Evolutionary conservation across 768 basidiomycete genomes (phyloP).

Genomic region (Inosperma sp.): DNA sequence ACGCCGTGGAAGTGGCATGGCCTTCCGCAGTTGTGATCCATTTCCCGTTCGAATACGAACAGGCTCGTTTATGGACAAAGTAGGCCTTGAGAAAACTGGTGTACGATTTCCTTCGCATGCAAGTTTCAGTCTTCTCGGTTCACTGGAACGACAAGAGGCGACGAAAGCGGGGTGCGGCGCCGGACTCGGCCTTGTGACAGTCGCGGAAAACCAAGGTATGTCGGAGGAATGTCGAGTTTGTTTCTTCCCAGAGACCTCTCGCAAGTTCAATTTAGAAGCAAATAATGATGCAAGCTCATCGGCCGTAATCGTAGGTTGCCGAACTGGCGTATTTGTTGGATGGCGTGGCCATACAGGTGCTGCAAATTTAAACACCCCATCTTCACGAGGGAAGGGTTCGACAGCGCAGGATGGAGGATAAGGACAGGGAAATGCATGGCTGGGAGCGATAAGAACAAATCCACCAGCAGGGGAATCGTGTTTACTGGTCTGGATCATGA

Average conservation of each 20-base stretch:
- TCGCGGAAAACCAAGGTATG: slow-evolving; percentile 22
- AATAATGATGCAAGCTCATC: slow-evolving; percentile 23
- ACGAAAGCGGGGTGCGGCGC: slow-evolving; percentile 29
- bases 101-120: no score
- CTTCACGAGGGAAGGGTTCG: slow-evolving; percentile 11
- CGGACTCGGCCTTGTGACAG: slow-evolving; percentile 18
- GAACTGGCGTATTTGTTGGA: slow-evolving; percentile 11
- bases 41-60: no score
- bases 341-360: slow-evolving; percentile 31
- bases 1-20: no score
- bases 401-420: not conserved
- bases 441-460: slow-evolving; percentile 6
- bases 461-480: not conserved
- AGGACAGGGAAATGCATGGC: slow-evolving; percentile 26
- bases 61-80: no score
- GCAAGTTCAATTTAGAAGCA: slow-evolving; percentile 22
- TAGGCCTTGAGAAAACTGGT: no score
- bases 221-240: not conserved
- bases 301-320: slow-evolving; percentile 18
- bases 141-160: not conserved
- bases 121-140: no score
- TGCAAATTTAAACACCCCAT: slow-evolving; percentile 22
- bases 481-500: no score
- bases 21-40: no score
- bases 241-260: not conserved